Evolutionary conservation across 2,329 filamentous ascomycete species (phyloP).

Genomic region (Fusarium secorum): DNA sequence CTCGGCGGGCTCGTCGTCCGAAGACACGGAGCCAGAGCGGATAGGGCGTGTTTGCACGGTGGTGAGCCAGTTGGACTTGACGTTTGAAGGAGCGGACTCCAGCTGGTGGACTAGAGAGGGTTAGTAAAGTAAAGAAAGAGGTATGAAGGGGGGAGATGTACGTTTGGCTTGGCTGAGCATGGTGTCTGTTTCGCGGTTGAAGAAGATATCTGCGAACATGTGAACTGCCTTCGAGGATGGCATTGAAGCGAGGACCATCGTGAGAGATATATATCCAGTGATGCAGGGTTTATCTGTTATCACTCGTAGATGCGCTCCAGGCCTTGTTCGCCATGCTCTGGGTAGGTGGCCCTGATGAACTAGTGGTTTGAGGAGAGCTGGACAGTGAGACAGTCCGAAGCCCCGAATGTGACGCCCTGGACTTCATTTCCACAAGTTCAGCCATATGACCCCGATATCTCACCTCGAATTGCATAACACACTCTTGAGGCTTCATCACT

Average conservation of each 20-base stretch:
- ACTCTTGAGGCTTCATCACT: background rate
- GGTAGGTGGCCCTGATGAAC: accelerated
- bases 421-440: background rate
- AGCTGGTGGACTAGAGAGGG: background rate
- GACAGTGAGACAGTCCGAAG: background rate
- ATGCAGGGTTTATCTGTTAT: background rate
- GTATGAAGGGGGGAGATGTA: background rate
- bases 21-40: background rate
- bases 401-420: background rate
- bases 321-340: accelerated
- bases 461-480: no score
- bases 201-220: background rate
- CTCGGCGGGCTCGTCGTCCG: background rate
- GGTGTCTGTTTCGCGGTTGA: background rate
- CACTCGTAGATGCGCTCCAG: background rate
- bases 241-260: background rate
- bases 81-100: background rate
- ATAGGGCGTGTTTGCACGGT: background rate
- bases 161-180: slow-evolving; percentile 5
- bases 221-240: background rate
- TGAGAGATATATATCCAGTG: background rate
- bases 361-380: background rate
- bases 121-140: background rate
- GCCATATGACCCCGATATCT: background rate
- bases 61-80: background rate